A percentile compares a stretch with the other conserved stretches of the same genome.
Evolutionary conservation across 805 yeast species (phyloP).

Genomic region (Candida glaebosa): DNA sequence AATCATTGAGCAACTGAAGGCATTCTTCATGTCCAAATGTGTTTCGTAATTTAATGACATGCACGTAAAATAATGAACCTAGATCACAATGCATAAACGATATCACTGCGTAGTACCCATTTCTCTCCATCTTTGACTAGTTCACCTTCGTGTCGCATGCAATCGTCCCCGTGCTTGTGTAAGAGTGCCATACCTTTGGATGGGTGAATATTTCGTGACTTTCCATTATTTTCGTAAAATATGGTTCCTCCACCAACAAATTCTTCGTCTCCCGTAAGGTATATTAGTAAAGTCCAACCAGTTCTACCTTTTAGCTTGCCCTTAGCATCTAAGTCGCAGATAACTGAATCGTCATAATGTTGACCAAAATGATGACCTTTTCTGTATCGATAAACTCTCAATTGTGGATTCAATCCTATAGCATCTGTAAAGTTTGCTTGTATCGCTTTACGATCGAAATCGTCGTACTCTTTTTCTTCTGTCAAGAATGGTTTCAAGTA

Average conservation of each 20-base stretch:
- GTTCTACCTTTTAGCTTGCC: constrained; percentile 36
- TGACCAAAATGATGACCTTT: constrained; percentile 58
- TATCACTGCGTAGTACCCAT: constrained; percentile 63
- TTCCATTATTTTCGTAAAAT: constrained; percentile 36
- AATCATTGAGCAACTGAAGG: constrained; percentile 20
- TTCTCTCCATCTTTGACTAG: constrained; percentile 49
- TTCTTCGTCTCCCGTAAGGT: constrained; percentile 54
- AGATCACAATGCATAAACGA: constrained; percentile 24
- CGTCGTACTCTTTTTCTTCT: constrained; percentile 23
- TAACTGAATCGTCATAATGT: constrained; percentile 59
- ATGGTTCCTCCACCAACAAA: constrained; percentile 59
- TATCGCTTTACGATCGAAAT: constrained; percentile 20
- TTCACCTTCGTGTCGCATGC: constrained; percentile 58
- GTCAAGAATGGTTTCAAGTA: constrained; percentile 33
- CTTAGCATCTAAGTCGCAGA: constrained; percentile 22
- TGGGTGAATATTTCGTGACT: constrained; percentile 42
- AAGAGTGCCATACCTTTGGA: constrained; percentile 53
- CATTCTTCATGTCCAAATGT: constrained; percentile 22
- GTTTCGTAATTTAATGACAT: constrained; percentile 7
- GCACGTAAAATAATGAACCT: constrained; percentile 1
- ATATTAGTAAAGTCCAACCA: constrained; percentile 57
- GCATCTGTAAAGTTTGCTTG: constrained; percentile 33
- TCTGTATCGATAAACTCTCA: constrained; percentile 52
- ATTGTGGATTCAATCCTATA: constrained; percentile 51
- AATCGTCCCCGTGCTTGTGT: constrained; percentile 66